These are phyloP conservation scores for Aspergillus steynii DNA, from an alignment of 495 filamentous ascomycete genomes.

Conservation along the genomic window DNA sequence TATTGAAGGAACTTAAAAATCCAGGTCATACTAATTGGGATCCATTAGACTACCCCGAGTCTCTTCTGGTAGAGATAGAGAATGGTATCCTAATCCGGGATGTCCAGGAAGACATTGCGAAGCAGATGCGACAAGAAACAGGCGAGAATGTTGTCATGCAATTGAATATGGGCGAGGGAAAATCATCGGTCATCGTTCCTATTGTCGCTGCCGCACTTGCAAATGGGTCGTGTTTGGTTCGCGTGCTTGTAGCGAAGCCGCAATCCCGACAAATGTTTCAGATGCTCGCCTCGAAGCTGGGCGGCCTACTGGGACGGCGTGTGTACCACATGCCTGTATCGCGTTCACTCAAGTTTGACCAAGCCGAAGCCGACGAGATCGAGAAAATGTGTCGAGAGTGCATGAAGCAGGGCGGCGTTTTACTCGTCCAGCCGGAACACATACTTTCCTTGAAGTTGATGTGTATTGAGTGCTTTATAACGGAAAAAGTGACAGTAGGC, in stretches of 20 bases:
- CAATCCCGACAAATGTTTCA: conserved; percentile 62
- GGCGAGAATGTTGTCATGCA: conserved; percentile 59
- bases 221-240: conserved; percentile 49
- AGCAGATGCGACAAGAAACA: conserved; percentile 51
- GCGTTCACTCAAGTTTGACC: conserved; percentile 45
- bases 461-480: no score
- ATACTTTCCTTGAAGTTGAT: conserved; percentile 63
- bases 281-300: conserved; percentile 52
- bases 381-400: conserved; percentile 40
- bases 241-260: conserved; percentile 64
- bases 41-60: background rate
- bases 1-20: no score
- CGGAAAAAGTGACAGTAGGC: background rate
- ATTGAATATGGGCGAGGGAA: conserved; percentile 77
- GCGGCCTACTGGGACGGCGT: conserved; percentile 57
- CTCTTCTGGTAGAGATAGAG: conserved; percentile 64
- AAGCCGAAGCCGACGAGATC: conserved; percentile 13
- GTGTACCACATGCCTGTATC: conserved; percentile 66
- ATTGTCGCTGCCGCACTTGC: conserved; percentile 58
- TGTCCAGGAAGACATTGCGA: conserved; percentile 59
- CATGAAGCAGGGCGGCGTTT: conserved; percentile 48
- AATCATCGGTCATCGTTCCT: conserved; percentile 70
- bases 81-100: conserved; percentile 60
- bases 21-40: no score
- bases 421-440: conserved; percentile 69